These are phyloP conservation scores for Gaeumannomyces tritici DNA, from an alignment of 2,329 filamentous ascomycete genomes.

Conservation along the genomic window DNA sequence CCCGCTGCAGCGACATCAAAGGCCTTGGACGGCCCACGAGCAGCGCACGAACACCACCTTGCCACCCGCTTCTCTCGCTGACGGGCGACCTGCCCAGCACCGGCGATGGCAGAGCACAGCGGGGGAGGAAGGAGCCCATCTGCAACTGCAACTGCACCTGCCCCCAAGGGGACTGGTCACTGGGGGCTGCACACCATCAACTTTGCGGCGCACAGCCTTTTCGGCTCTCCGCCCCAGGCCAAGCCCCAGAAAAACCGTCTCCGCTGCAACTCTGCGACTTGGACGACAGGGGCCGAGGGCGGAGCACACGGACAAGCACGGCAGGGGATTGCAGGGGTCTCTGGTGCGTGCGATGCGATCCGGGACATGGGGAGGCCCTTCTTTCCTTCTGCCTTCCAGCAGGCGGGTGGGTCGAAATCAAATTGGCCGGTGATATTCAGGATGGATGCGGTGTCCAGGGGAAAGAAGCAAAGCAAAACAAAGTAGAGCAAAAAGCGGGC, in stretches of 20 bases:
- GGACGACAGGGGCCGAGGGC: not conserved
- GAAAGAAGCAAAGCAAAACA: too few species aligned
- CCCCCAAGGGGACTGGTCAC: too few species aligned
- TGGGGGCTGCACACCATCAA: not conserved
- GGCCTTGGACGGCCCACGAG: not conserved
- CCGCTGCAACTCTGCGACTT: not conserved
- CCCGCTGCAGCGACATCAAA: not conserved
- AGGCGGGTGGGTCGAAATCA: not conserved
- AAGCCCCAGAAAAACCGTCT: not conserved
- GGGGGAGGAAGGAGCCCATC: too few species aligned
- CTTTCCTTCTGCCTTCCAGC: too few species aligned
- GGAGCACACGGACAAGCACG: too few species aligned
- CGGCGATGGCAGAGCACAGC: not conserved
- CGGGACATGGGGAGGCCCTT: not conserved
- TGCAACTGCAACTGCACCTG: too few species aligned
- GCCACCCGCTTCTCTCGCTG: too few species aligned
- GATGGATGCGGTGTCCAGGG: not conserved
- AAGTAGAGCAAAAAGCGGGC: too few species aligned
- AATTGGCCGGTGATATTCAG: not conserved
- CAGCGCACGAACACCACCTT: not conserved
- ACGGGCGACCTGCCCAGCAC: not conserved
- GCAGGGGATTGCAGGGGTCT: not conserved
- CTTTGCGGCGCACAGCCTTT: not conserved
- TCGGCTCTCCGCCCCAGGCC: not conserved
- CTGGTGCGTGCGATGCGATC: not conserved